phyloP scores from a whole-genome alignment of 345 rosid genomes.

The Aquilaria sinensis region DNA sequence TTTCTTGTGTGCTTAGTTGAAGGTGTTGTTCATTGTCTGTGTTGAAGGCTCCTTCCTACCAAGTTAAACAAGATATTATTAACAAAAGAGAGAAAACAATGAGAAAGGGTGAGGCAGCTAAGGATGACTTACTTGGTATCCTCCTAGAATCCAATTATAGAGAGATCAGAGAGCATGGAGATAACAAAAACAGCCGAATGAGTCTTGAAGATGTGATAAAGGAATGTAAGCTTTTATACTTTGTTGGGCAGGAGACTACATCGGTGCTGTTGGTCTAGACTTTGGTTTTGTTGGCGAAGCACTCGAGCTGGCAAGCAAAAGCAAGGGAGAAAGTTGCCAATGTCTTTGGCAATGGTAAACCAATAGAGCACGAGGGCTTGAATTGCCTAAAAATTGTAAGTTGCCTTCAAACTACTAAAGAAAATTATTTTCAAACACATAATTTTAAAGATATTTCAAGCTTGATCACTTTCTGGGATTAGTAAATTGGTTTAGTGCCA shows the following conservation, averaged over 20 bases:
- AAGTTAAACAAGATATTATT: conserved; percentile 18
- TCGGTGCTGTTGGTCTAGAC: conserved; percentile 29
- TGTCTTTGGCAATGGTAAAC: conserved; percentile 15
- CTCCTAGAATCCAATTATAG: conserved; percentile 21
- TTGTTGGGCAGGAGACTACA: conserved; percentile 33
- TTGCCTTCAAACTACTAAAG: no score
- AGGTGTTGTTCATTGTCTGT: neutral
- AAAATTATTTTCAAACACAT: no score
- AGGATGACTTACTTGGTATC: conserved; percentile 23
- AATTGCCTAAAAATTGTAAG: conserved; percentile 22
- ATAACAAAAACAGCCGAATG: conserved; percentile 6
- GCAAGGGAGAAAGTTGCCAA: conserved; percentile 32
- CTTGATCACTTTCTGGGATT: no score
- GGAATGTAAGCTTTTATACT: conserved; percentile 29
- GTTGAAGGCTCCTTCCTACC: conserved; percentile 13
- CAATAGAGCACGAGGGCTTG: conserved; percentile 2
- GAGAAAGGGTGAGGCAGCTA: conserved; percentile 6
- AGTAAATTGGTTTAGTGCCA: no score
- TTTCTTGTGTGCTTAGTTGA: neutral
- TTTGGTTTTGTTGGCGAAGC: conserved; percentile 17
- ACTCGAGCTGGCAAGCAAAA: conserved; percentile 19
- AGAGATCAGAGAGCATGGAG: conserved; percentile 21
- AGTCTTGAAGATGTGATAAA: conserved; percentile 17
- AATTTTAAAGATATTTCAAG: no score
- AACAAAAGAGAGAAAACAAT: conserved; percentile 14